These are phyloP conservation scores for Blastocrithidia nonstop DNA, from an alignment of 208 protist genomes.

Conservation along the genomic window DNA sequence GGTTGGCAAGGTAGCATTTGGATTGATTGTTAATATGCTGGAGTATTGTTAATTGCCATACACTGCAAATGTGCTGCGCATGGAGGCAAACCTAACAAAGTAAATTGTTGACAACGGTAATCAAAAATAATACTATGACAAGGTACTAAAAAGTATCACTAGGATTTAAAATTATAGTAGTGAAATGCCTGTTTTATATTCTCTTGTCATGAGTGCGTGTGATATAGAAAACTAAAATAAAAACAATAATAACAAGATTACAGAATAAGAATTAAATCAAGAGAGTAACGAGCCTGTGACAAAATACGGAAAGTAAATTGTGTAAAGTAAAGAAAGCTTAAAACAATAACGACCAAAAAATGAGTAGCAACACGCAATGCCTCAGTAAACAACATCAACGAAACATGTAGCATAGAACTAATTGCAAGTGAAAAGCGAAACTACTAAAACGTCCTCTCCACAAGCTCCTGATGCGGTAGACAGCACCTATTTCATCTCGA, in stretches of 20 bases:
- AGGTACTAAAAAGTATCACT: too few species aligned
- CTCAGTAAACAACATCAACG: neutral
- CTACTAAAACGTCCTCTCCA: neutral
- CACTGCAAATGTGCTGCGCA: constrained; percentile 52
- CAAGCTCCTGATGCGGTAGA: constrained; percentile 45
- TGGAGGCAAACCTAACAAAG: constrained; percentile 36
- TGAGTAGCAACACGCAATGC: neutral
- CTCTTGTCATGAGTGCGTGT: too few species aligned
- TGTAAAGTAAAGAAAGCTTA: too few species aligned
- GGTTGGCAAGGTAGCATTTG: constrained; percentile 26
- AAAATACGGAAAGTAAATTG: too few species aligned
- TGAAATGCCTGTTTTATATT: too few species aligned
- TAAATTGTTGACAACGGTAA: constrained; percentile 4
- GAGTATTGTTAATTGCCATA: constrained; percentile 59
- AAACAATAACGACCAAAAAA: constrained; percentile 1
- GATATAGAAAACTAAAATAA: too few species aligned
- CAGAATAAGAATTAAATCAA: neutral
- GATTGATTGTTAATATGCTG: constrained; percentile 47
- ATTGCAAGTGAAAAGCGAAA: constrained; percentile 3
- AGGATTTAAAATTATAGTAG: too few species aligned
- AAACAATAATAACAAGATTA: neutral
- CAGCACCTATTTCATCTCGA: constrained; percentile 74
- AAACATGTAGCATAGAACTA: constrained; percentile 3
- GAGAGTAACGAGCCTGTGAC: neutral
- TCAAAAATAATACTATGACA: neutral